Conservation (phyloP, 805 yeast species). For the Citeromyces nyonsensis region DNA sequence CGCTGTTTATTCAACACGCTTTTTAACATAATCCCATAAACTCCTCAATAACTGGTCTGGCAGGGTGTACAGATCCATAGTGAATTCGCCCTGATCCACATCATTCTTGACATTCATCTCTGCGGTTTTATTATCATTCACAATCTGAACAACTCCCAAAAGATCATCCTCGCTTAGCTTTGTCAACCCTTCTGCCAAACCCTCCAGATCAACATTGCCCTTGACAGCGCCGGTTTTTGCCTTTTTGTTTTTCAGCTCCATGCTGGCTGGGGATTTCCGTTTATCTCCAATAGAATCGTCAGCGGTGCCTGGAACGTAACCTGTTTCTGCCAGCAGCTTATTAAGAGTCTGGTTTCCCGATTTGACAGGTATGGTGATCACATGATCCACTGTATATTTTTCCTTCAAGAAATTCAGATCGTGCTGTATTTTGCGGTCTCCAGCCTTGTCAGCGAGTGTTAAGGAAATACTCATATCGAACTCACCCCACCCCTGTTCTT, state of each 20-base stretch:
- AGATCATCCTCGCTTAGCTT: constrained; percentile 85
- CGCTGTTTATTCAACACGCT: constrained; percentile 22
- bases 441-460: constrained; percentile 69
- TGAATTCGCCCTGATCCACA: constrained; percentile 92
- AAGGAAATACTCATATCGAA: constrained; percentile 77
- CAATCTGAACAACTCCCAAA: constrained; percentile 93
- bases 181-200: constrained; percentile 78
- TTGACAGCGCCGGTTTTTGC: constrained; percentile 32
- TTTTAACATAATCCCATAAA: constrained; percentile 87
- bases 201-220: constrained; percentile 77
- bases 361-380: constrained; percentile 43
- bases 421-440: constrained; percentile 76
- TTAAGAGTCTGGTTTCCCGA: constrained; percentile 58
- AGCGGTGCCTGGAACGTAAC: constrained; percentile 50
- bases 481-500: constrained; percentile 98
- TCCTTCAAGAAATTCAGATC: constrained; percentile 79
- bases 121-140: constrained; percentile 84
- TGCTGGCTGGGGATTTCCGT: constrained; percentile 10
- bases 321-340: constrained; percentile 63
- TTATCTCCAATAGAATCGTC: constrained; percentile 1
- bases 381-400: constrained; percentile 65
- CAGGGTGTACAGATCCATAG: constrained; percentile 85
- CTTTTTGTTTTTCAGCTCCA: constrained; percentile 37
- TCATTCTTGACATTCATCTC: constrained; percentile 95
- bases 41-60: constrained; percentile 86